A percentile compares a stretch with the other conserved stretches of the same genome.
Conservation (phyloP, 305 asterid species). For the Caryopteris hybrid region DNA sequence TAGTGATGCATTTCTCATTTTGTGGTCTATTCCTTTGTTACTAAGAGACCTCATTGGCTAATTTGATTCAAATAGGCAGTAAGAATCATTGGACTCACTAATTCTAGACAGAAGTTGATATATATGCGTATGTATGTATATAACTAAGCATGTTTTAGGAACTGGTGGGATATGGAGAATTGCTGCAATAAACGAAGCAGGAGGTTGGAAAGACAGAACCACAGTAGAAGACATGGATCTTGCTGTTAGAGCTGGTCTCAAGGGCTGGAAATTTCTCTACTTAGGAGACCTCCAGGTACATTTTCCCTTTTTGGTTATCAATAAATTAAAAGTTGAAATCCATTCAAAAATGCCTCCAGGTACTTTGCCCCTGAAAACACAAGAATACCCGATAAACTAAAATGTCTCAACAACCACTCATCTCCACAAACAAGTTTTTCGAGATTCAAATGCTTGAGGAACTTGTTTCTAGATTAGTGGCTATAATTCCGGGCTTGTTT, state of each 20-base stretch:
- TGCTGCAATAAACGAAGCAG: constrained; percentile 64
- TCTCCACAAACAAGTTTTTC: neutral
- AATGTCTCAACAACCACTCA: neutral
- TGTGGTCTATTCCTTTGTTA: constrained; percentile 15
- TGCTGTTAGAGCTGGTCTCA: constrained; percentile 77
- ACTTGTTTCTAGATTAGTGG: too few species aligned
- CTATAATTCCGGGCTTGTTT: too few species aligned
- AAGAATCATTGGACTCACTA: neutral
- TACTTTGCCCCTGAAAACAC: neutral
- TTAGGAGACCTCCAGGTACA: constrained; percentile 64
- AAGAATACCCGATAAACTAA: neutral
- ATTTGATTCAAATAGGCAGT: neutral
- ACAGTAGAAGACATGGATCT: constrained; percentile 80
- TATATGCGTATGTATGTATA: too few species aligned
- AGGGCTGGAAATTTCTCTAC: constrained; percentile 74
- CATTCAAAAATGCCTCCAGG: neutral
- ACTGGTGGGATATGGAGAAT: constrained; percentile 81
- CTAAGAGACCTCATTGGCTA: neutral
- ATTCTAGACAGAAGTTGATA: neutral
- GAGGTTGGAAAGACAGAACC: constrained; percentile 80
- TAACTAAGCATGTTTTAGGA: constrained; percentile 27
- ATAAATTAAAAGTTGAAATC: neutral
- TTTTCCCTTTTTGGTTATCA: neutral
- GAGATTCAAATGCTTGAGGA: neutral
- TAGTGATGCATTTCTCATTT: constrained; percentile 1